A percentile compares a stretch with the other conserved stretches of the same genome.
These are phyloP conservation scores for Glycine latifolia DNA, from an alignment of 306 rosid genomes.

Conservation along the genomic window DNA sequence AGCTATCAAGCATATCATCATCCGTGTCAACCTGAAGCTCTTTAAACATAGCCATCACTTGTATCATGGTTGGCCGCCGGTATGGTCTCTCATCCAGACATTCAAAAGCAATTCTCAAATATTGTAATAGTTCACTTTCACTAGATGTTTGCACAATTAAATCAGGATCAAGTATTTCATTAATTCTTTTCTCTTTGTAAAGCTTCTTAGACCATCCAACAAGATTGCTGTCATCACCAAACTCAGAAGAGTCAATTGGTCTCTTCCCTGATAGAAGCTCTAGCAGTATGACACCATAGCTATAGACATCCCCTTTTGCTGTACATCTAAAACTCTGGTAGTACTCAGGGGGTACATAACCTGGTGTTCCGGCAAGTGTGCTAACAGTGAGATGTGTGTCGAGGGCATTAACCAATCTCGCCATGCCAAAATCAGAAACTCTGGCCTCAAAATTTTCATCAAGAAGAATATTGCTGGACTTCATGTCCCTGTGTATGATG, in stretches of 20 bases:
- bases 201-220: slow-evolving; percentile 89
- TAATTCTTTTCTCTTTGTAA: slow-evolving; percentile 59
- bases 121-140: slow-evolving; percentile 62
- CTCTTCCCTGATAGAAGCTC: slow-evolving; percentile 82
- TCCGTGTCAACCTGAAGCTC: slow-evolving; percentile 75
- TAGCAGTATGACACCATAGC: slow-evolving; percentile 76
- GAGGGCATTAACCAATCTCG: slow-evolving; percentile 77
- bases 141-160: slow-evolving; percentile 52
- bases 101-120: slow-evolving; percentile 70
- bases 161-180: slow-evolving; percentile 68
- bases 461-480: slow-evolving; percentile 85
- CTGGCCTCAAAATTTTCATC: slow-evolving; percentile 84
- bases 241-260: slow-evolving; percentile 67
- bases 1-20: slow-evolving; percentile 61
- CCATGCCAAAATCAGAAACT: slow-evolving; percentile 91
- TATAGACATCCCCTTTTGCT: slow-evolving; percentile 82
- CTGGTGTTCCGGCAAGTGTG: slow-evolving; percentile 88
- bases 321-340: slow-evolving; percentile 89
- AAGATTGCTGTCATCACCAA: slow-evolving; percentile 83
- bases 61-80: slow-evolving; percentile 82
- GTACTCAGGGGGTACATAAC: slow-evolving; percentile 90
- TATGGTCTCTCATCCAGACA: slow-evolving; percentile 77
- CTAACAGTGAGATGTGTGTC: slow-evolving; percentile 88
- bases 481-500: slow-evolving; percentile 87
- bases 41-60: slow-evolving; percentile 85